phyloP scores from a whole-genome alignment of 768 basidiomycete genomes.

The Pisolithus albus region DNA sequence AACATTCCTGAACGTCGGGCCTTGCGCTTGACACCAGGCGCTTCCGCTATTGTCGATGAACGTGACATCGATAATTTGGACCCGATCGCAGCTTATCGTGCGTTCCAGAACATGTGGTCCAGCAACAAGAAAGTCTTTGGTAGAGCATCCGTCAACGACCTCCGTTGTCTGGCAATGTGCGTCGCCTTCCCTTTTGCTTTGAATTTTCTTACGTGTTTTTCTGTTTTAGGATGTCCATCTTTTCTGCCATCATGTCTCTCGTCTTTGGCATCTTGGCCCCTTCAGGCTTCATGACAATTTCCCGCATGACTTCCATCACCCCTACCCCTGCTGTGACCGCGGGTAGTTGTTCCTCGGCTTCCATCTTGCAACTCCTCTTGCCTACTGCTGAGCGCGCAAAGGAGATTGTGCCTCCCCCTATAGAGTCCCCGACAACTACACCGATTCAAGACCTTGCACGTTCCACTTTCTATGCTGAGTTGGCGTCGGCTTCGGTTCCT shows the following conservation, averaged over 20 bases:
- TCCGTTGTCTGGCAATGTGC: slow-evolving; percentile 63
- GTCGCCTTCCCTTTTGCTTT: slow-evolving; percentile 15
- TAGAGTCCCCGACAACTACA: slow-evolving; percentile 22
- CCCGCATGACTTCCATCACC: slow-evolving; percentile 16
- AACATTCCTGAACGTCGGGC: slow-evolving; percentile 36
- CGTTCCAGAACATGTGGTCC: slow-evolving; percentile 40
- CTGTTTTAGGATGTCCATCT: slow-evolving; percentile 51
- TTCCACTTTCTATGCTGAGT: slow-evolving; percentile 44
- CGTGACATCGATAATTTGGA: slow-evolving; percentile 39
- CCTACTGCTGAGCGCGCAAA: slow-evolving; percentile 35
- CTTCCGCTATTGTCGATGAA: slow-evolving; percentile 39
- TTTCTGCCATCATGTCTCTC: slow-evolving; percentile 64
- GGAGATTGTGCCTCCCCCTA: slow-evolving; percentile 22
- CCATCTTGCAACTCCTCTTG: slow-evolving; percentile 38
- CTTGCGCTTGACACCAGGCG: slow-evolving; percentile 31
- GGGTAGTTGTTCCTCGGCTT: slow-evolving; percentile 22
- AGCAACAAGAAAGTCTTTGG: slow-evolving; percentile 23
- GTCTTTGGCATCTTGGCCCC: slow-evolving; percentile 48
- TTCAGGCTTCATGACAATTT: slow-evolving; percentile 16
- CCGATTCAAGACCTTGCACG: slow-evolving; percentile 44
- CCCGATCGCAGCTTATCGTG: slow-evolving; percentile 35
- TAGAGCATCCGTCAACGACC: slow-evolving; percentile 39
- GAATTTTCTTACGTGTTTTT: slow-evolving; percentile 10
- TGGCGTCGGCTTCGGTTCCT: slow-evolving; percentile 26
- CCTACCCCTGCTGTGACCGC: slow-evolving; percentile 12